phyloP scores from a whole-genome alignment of 495 filamentous ascomycete genomes.

The Neurospora cerealis region DNA sequence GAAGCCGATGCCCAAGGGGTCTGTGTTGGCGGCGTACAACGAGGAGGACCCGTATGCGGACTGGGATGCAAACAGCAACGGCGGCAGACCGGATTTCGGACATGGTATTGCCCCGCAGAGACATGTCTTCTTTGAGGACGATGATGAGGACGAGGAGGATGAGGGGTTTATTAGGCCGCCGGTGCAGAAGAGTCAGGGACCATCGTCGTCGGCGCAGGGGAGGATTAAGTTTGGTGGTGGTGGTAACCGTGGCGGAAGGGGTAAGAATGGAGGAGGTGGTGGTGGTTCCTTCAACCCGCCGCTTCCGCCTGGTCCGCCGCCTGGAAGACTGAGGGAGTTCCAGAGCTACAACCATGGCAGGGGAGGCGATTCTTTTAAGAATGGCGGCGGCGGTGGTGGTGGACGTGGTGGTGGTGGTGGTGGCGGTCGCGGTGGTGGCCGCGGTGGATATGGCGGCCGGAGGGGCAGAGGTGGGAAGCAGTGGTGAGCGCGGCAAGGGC shows the following conservation, averaged over 20 bases:
- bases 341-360: neutral
- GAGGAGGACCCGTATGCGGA: neutral
- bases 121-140: constrained; percentile 31
- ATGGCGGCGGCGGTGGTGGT: neutral
- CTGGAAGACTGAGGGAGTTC: neutral
- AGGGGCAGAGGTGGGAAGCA: neutral
- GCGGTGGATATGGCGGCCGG: neutral
- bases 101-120: constrained; percentile 25
- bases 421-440: neutral
- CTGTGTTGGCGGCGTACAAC: neutral
- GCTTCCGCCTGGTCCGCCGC: constrained; percentile 13
- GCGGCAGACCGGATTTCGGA: constrained; percentile 23
- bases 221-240: constrained; percentile 21
- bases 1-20: constrained; percentile 1
- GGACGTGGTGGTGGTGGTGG: neutral
- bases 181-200: constrained; percentile 12
- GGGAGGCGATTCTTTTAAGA: neutral
- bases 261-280: neutral
- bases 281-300: constrained; percentile 4
- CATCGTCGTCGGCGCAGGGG: neutral
- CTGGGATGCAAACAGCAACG: neutral
- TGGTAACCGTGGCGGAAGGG: neutral
- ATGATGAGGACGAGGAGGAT: constrained; percentile 32
- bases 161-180: constrained; percentile 30
- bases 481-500: neutral